Conservation (phyloP, 257 asterid species). For the Paulownia fortunei region DNA sequence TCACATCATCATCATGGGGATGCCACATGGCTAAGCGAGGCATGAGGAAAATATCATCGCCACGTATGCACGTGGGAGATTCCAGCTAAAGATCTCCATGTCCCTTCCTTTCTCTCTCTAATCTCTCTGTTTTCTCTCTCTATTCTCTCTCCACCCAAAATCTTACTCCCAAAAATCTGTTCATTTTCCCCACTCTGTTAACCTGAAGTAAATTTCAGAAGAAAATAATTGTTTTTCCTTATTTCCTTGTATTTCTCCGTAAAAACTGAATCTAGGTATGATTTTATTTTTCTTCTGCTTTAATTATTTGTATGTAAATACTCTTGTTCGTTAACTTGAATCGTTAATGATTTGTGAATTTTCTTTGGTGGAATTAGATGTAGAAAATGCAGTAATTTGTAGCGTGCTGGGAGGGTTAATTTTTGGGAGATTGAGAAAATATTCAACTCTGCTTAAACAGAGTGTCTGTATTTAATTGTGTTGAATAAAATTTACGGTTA, state of each 20-base stretch:
- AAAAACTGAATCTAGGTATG: slow-evolving; percentile 33
- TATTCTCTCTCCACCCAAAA: slow-evolving; percentile 67
- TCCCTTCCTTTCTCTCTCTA: slow-evolving; percentile 29
- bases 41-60: slow-evolving; percentile 68
- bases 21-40: slow-evolving; percentile 43
- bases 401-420: slow-evolving; percentile 6
- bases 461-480: slow-evolving; percentile 9
- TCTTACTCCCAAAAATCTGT: slow-evolving; percentile 37
- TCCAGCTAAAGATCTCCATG: slow-evolving; percentile 81
- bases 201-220: slow-evolving; percentile 6
- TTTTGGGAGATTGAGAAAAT: slow-evolving; percentile 19
- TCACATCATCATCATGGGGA: slow-evolving; percentile 9
- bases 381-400: slow-evolving; percentile 20
- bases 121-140: slow-evolving; percentile 40
- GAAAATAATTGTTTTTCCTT: not conserved
- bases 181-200: slow-evolving; percentile 22
- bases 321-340: slow-evolving; percentile 8
- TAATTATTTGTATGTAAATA: not conserved
- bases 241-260: slow-evolving; percentile 18
- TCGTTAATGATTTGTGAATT: slow-evolving; percentile 6
- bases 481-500: slow-evolving; percentile 3
- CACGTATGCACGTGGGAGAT: slow-evolving; percentile 74
- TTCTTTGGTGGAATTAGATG: slow-evolving; percentile 26
- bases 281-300: slow-evolving; percentile 5
- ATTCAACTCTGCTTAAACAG: slow-evolving; percentile 23